Conservation (phyloP, 1,139 yeast species). For the Debaryomyces sp. region DNA sequence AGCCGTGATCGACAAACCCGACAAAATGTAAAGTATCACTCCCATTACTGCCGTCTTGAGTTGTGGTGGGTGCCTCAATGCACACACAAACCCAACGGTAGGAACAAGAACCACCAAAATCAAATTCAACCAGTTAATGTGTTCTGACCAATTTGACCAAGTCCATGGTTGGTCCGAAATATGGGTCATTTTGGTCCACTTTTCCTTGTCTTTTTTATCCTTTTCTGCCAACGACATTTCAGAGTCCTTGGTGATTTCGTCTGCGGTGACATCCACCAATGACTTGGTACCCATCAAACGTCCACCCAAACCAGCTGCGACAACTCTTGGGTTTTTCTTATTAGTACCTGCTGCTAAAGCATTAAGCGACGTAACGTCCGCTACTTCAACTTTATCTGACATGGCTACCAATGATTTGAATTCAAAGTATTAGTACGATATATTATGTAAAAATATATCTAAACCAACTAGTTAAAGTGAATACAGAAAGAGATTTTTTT, state of each 20-base stretch:
- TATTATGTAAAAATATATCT: not conserved
- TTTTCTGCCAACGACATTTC: slow-evolving; percentile 52
- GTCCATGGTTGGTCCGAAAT: slow-evolving; percentile 96
- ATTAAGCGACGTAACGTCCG: slow-evolving; percentile 74
- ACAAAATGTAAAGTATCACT: slow-evolving; percentile 60
- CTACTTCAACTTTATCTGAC: slow-evolving; percentile 43
- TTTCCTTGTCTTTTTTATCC: slow-evolving; percentile 55
- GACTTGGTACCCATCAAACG: slow-evolving; percentile 78
- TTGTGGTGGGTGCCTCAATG: slow-evolving; percentile 54
- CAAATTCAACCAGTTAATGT: slow-evolving; percentile 91
- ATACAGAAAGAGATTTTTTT: not conserved
- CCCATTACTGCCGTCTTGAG: slow-evolving; percentile 64
- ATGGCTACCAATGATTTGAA: not conserved
- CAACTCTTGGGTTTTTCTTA: slow-evolving; percentile 68
- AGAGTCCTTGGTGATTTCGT: slow-evolving; percentile 57
- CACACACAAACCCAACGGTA: slow-evolving; percentile 55
- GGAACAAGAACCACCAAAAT: slow-evolving; percentile 79
- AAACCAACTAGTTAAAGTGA: not conserved
- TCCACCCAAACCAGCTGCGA: slow-evolving; percentile 79
- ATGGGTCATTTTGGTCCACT: slow-evolving; percentile 56
- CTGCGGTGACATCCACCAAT: slow-evolving; percentile 67
- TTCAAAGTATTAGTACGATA: not conserved
- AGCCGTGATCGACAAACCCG: slow-evolving; percentile 93
- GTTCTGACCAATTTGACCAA: slow-evolving; percentile 75
- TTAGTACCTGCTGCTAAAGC: slow-evolving; percentile 89